Percentiles rank a stretch among this genome's conserved stretches.
These are phyloP conservation scores for Ogataea populi-albae DNA, from an alignment of 805 yeast species.

Conservation along the genomic window DNA sequence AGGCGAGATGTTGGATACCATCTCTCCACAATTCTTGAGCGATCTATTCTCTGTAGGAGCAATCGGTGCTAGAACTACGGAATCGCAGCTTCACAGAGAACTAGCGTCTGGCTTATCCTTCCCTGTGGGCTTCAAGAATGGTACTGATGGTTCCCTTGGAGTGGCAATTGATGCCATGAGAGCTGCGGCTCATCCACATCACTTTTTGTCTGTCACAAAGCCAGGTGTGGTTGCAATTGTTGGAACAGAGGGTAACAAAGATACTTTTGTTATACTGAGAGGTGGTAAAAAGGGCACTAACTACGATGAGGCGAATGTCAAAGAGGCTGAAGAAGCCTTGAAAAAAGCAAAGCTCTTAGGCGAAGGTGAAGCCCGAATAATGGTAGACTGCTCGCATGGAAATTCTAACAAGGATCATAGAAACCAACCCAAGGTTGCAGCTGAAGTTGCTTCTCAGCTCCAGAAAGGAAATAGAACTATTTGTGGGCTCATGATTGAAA, in stretches of 20 bases:
- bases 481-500: slow-evolving; percentile 96
- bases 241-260: slow-evolving; percentile 90
- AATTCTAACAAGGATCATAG: slow-evolving; percentile 87
- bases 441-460: slow-evolving; percentile 74
- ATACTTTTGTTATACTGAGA: slow-evolving; percentile 86
- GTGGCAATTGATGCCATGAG: slow-evolving; percentile 93
- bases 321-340: slow-evolving; percentile 60
- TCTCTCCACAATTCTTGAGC: slow-evolving; percentile 91
- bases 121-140: slow-evolving; percentile 98
- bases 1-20: slow-evolving; percentile 96
- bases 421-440: slow-evolving; percentile 90
- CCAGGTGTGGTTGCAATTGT: slow-evolving; percentile 96
- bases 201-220: slow-evolving; percentile 91
- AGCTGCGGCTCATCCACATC: slow-evolving; percentile 91
- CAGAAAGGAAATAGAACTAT: slow-evolving; percentile 68
- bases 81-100: slow-evolving; percentile 96
- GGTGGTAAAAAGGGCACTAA: slow-evolving; percentile 96
- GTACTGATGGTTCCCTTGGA: slow-evolving; percentile 93
- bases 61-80: slow-evolving; percentile 98
- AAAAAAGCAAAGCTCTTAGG: slow-evolving; percentile 38
- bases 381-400: slow-evolving; percentile 98
- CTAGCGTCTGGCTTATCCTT: slow-evolving; percentile 94
- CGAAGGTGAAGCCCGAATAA: slow-evolving; percentile 59
- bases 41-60: slow-evolving; percentile 96
- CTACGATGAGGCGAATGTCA: slow-evolving; percentile 73